Conservation (phyloP, 2,329 filamentous ascomycete genomes). For the Curvularia eragrostidis region DNA sequence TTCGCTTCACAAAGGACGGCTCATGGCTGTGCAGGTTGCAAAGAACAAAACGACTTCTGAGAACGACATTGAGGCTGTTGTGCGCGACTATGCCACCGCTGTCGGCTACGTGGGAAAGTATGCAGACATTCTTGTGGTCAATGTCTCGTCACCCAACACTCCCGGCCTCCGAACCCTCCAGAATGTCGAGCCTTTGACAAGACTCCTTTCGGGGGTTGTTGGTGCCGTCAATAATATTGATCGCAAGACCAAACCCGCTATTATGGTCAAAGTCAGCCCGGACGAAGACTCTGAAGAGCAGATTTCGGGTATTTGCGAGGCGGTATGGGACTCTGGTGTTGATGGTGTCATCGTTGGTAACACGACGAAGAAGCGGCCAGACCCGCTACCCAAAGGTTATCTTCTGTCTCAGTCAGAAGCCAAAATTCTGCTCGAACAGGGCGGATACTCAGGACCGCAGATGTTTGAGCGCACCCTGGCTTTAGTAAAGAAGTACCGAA, state of each 20-base stretch:
- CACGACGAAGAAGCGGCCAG: constrained; percentile 84
- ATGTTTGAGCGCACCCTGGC: constrained; percentile 81
- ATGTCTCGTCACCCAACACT: constrained; percentile 96
- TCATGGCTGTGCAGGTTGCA: constrained; percentile 90
- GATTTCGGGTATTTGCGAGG: constrained; percentile 82
- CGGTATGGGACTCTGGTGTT: constrained; percentile 70
- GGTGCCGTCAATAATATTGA: constrained; percentile 73
- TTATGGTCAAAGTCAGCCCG: constrained; percentile 98
- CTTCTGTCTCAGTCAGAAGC: constrained; percentile 71
- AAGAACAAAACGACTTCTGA: constrained; percentile 97
- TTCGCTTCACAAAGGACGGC: constrained; percentile 74
- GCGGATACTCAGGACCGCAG: constrained; percentile 89
- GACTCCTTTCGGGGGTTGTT: constrained; percentile 82
- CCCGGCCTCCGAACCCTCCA: constrained; percentile 89
- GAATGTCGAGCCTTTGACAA: constrained; percentile 79
- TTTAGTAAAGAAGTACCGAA: constrained; percentile 80
- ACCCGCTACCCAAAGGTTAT: constrained; percentile 71
- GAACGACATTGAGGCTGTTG: constrained; percentile 80
- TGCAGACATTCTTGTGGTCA: constrained; percentile 96
- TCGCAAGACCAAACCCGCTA: constrained; percentile 74
- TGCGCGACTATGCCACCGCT: constrained; percentile 83
- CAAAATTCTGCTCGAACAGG: constrained; percentile 73
- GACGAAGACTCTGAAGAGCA: constrained; percentile 89
- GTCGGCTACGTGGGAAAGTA: constrained; percentile 83
- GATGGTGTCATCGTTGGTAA: constrained; percentile 97